Percentiles rank a stretch among this genome's conserved stretches.
These are phyloP conservation scores for Fusarium nematophilum DNA, from an alignment of 2,329 filamentous ascomycete species.

Conservation along the genomic window DNA sequence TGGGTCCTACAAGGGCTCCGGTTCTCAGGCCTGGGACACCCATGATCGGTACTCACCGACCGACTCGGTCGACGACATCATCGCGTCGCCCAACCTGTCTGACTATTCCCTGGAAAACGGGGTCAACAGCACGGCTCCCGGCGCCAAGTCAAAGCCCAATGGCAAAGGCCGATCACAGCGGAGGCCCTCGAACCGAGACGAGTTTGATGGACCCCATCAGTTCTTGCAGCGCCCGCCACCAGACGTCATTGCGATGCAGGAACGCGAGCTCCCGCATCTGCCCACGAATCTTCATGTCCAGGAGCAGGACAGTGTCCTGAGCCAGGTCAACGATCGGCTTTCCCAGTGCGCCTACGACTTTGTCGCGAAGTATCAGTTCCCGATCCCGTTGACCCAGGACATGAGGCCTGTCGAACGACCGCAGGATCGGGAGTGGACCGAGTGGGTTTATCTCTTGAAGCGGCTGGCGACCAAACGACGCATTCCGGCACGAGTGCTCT, in stretches of 20 bases:
- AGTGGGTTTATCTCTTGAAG: slow-evolving; percentile 91
- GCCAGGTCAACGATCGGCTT: slow-evolving; percentile 84
- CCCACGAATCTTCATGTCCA: slow-evolving; percentile 85
- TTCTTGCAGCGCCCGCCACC: slow-evolving; percentile 79
- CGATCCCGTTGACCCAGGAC: slow-evolving; percentile 84
- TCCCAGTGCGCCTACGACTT: slow-evolving; percentile 91
- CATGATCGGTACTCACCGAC: slow-evolving; percentile 66
- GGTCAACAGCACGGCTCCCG: slow-evolving; percentile 53
- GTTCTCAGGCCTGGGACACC: slow-evolving; percentile 59
- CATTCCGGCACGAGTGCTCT: slow-evolving; percentile 84
- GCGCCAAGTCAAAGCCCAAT: slow-evolving; percentile 57
- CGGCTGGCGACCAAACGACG: slow-evolving; percentile 86
- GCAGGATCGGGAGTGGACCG: slow-evolving; percentile 87
- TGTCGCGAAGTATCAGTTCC: slow-evolving; percentile 91
- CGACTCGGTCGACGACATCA: slow-evolving; percentile 69
- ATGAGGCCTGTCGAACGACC: slow-evolving; percentile 81
- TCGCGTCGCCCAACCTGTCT: slow-evolving; percentile 68
- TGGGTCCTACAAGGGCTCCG: slow-evolving; percentile 55
- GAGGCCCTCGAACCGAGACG: slow-evolving; percentile 83
- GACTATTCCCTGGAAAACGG: slow-evolving; percentile 69
- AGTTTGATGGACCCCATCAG: slow-evolving; percentile 90
- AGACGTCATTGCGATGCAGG: slow-evolving; percentile 79
- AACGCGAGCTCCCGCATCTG: slow-evolving; percentile 82
- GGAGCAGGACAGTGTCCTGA: slow-evolving; percentile 85
- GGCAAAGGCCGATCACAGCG: slow-evolving; percentile 69